Evolutionary conservation across 805 yeast species (phyloP).

Genomic region (Wickerhamomyces xylosicus): DNA sequence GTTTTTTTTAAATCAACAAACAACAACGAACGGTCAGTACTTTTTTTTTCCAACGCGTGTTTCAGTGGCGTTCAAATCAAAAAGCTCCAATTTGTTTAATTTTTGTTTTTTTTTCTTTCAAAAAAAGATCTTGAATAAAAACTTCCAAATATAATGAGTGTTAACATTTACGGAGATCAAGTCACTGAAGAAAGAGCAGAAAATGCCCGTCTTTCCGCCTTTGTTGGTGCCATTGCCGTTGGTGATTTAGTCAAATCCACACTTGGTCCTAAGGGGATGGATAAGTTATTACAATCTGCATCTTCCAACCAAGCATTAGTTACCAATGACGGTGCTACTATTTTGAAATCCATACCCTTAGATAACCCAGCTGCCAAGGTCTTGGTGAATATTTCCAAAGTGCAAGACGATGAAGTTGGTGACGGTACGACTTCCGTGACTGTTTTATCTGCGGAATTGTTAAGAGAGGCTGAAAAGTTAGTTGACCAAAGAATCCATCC

Average conservation of each 20-base stretch:
- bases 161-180: slow-evolving; percentile 93
- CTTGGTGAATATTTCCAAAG: slow-evolving; percentile 86
- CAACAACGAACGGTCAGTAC: not conserved
- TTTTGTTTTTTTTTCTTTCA: too few relatives aligned
- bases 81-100: too few relatives aligned
- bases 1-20: not conserved
- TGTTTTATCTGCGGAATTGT: slow-evolving; percentile 78
- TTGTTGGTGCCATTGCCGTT: slow-evolving; percentile 98
- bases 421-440: slow-evolving; percentile 98
- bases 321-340: slow-evolving; percentile 98
- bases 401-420: slow-evolving; percentile 97
- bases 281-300: slow-evolving; percentile 82
- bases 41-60: not conserved
- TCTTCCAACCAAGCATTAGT: slow-evolving; percentile 69
- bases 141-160: slow-evolving; percentile 26
- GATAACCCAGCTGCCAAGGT: slow-evolving; percentile 98
- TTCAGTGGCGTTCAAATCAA: too few relatives aligned
- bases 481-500: slow-evolving; percentile 94
- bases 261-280: slow-evolving; percentile 99
- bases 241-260: slow-evolving; percentile 94
- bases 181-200: slow-evolving; percentile 97
- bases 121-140: not conserved
- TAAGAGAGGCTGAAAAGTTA: slow-evolving; percentile 89
- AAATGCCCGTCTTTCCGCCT: slow-evolving; percentile 94
- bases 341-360: slow-evolving; percentile 83